Conservation (phyloP, 2,329 filamentous ascomycete genomes). For the Pyrenophora graminea region DNA sequence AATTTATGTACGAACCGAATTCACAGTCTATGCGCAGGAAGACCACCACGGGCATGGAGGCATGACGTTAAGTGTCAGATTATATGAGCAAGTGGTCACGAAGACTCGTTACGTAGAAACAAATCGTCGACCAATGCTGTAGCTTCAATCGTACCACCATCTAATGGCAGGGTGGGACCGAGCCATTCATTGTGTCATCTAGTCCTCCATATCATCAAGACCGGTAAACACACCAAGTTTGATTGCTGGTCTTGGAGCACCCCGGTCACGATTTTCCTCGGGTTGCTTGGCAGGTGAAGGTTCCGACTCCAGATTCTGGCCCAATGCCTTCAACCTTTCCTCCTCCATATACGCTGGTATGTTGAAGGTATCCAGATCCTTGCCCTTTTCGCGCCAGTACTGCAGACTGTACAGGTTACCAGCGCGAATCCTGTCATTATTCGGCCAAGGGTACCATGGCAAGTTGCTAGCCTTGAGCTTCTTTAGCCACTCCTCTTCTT, state of each 20-base stretch:
- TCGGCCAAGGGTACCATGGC: conserved; percentile 75
- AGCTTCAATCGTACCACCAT: too few species aligned
- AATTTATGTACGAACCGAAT: too few species aligned
- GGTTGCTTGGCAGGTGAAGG: background rate
- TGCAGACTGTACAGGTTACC: conserved; percentile 61
- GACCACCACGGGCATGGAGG: too few species aligned
- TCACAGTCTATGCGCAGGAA: too few species aligned
- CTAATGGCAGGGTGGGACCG: too few species aligned
- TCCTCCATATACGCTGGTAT: conserved; percentile 29
- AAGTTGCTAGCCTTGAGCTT: conserved; percentile 36
- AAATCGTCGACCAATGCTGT: too few species aligned
- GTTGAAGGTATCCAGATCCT: conserved; percentile 27
- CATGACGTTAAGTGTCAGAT: too few species aligned
- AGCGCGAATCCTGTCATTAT: conserved; percentile 68
- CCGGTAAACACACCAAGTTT: conserved; percentile 9
- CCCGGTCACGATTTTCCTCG: conserved; percentile 2
- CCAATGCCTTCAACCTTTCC: conserved; percentile 14
- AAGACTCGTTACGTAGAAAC: too few species aligned
- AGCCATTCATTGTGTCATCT: background rate
- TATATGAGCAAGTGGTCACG: too few species aligned
- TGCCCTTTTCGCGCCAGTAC: conserved; percentile 28
- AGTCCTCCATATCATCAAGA: conserved; percentile 9
- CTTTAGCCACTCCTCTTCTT: conserved; percentile 42
- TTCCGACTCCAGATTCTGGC: background rate
- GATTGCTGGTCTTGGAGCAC: conserved; percentile 1